Conservation (phyloP, 2,329 filamentous ascomycete species). For the Talaromyces sp. region DNA sequence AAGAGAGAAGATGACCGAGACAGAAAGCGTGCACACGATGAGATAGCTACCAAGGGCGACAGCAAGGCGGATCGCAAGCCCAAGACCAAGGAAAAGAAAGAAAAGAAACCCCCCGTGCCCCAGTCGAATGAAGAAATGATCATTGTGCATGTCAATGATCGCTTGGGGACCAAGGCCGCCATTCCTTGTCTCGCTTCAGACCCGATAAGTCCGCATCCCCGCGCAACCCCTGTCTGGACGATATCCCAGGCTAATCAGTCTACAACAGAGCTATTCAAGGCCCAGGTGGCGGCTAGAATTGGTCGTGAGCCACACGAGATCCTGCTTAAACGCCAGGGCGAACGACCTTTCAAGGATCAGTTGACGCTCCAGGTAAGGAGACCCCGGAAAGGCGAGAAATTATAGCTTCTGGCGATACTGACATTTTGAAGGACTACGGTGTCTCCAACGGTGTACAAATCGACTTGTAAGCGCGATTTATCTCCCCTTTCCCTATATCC, state of each 20-base stretch:
- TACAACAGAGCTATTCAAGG: constrained; percentile 67
- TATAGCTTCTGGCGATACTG: background rate
- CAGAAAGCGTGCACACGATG: background rate
- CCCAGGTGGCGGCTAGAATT: constrained; percentile 83
- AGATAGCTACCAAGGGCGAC: constrained; percentile 17
- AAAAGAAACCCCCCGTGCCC: constrained; percentile 29
- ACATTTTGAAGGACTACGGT: constrained; percentile 72
- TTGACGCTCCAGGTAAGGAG: constrained; percentile 55
- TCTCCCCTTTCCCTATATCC: background rate
- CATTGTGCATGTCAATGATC: constrained; percentile 87
- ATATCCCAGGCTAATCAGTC: constrained; percentile 1
- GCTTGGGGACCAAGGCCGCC: constrained; percentile 90
- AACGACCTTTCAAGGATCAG: constrained; percentile 89
- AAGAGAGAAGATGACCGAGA: constrained; percentile 19
- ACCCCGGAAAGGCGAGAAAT: background rate
- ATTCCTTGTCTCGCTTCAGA: constrained; percentile 87
- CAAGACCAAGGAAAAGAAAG: constrained; percentile 25
- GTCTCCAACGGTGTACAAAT: constrained; percentile 77
- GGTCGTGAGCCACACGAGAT: constrained; percentile 89
- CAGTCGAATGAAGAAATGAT: constrained; percentile 72
- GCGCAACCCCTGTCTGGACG: constrained; percentile 12
- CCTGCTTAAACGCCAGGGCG: constrained; percentile 83
- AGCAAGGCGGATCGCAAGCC: background rate
- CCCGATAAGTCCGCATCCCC: constrained; percentile 55
- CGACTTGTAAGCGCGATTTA: constrained; percentile 37